Evolutionary conservation across 116 monocot species (phyloP), one percentile per base, ranked within the genome.

Genomic region (Zostera marina): DNA sequence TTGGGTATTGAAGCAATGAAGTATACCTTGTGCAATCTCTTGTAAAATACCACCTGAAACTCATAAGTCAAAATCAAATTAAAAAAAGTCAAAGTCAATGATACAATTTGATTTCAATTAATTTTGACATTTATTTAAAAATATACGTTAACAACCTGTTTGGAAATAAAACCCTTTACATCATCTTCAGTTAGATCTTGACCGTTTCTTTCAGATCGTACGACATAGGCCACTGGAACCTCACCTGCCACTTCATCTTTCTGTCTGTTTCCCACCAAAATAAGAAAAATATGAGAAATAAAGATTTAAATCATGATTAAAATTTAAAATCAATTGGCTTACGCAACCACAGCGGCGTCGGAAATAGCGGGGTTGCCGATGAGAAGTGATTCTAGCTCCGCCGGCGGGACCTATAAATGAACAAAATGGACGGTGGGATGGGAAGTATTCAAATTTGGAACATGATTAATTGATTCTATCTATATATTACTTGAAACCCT

Each of bases 311-410:
- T 12, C n/a, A n/a, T n/a, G n/a, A n/a, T 22, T 8, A 39, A 56
- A 13, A 56, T 14, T 32, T 26, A 39, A 13, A n/a, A n/a, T n/a
- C n/a, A n/a, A n/a, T n/a, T n/a, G n/a, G 32, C 83, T 65, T 74
- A 92, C 92, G 87, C 83, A 20, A 92, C 73, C 7, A 92, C 92
- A 17, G 92, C 92, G 6, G 87, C 92, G 41, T 92, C 92, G 3
- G 74, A 72, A 22, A 92, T 79, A 39, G 73, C 71, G 14, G 87
- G 72, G 46, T 92, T 87, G 70, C 66, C 66, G 53, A 81, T 1
- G 4, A 92, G 78, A 14, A 87, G 76, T 1, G 76, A 61, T 69
- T 92, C 92, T 0, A 92, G 76, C 70, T 92, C 92, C 1, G 92
- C 92, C 2, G 92, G 92, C 23, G 92, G 83, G 5, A 92, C 92